Conservation (phyloP, 2,329 filamentous ascomycete genomes). For the Talaromyces sp. region DNA sequence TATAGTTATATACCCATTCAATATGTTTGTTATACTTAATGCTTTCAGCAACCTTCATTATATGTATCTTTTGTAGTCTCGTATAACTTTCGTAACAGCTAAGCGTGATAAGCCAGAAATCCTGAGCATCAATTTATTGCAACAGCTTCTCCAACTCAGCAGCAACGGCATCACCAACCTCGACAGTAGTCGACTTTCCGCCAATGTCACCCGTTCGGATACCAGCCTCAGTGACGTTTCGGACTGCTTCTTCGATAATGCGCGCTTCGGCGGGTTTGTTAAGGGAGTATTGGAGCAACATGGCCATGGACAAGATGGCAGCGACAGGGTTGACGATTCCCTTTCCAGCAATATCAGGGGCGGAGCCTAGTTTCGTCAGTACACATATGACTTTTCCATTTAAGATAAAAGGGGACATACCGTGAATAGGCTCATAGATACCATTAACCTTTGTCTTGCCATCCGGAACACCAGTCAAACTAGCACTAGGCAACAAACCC, state of each 20-base stretch:
- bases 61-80: conserved; percentile 7
- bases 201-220: conserved; percentile 81
- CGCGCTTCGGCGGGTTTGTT: conserved; percentile 72
- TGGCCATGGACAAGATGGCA: conserved; percentile 85
- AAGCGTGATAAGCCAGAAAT: not conserved
- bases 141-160: conserved; percentile 70
- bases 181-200: conserved; percentile 67
- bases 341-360: conserved; percentile 88
- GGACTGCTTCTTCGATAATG: conserved; percentile 77
- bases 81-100: not conserved
- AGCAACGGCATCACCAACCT: conserved; percentile 81
- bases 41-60: not conserved
- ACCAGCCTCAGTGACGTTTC: conserved; percentile 73
- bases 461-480: conserved; percentile 80
- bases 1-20: conserved; percentile 15
- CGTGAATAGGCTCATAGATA: conserved; percentile 97
- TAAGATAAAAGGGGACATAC: conserved; percentile 46
- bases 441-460: conserved; percentile 82
- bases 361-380: conserved; percentile 59
- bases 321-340: conserved; percentile 90
- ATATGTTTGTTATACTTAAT: conserved; percentile 1
- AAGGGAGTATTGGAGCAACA: conserved; percentile 95
- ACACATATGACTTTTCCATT: not conserved
- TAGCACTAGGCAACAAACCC: conserved; percentile 83
- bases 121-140: conserved; percentile 24